A percentile compares a stretch with the other conserved stretches of the same genome.
phyloP scores from a whole-genome alignment of 768 basidiomycete genomes.

The Scleroderma citrinum region DNA sequence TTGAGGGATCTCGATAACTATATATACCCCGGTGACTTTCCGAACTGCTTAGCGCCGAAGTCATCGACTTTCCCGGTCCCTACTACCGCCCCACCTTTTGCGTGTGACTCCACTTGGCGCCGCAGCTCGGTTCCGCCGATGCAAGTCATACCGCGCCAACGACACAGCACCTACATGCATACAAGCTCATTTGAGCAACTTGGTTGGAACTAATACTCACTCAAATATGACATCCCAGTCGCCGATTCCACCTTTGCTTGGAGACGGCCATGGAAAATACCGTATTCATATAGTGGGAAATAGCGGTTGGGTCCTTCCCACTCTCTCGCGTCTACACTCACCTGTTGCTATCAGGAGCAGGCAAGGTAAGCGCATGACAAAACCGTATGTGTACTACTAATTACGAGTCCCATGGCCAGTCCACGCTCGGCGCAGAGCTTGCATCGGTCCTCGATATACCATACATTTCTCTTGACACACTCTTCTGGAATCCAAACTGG shows the following conservation, averaged over 20 bases:
- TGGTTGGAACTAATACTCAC: neutral
- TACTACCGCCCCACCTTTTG: no score
- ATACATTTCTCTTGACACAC: constrained; percentile 37
- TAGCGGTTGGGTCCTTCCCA: constrained; percentile 25
- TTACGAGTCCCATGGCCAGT: constrained; percentile 25
- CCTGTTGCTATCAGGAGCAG: constrained; percentile 19
- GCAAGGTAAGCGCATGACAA: constrained; percentile 27
- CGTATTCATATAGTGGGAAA: constrained; percentile 46
- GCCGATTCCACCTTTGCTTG: constrained; percentile 31
- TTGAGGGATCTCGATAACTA: no score
- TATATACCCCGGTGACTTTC: no score
- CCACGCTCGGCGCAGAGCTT: constrained; percentile 38
- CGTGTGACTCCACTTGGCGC: no score
- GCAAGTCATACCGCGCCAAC: neutral
- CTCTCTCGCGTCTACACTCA: neutral
- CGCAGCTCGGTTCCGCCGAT: neutral
- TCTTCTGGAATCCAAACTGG: constrained; percentile 47
- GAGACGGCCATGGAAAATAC: constrained; percentile 40
- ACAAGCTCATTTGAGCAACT: neutral
- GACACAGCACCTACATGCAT: neutral
- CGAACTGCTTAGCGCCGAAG: no score
- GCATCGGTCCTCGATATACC: constrained; percentile 39
- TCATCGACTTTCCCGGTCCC: no score
- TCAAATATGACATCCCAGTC: neutral
- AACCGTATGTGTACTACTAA: neutral